Percentiles rank a stretch among this genome's conserved stretches.
These are phyloP conservation scores for Penicillium egyptiacum DNA, from an alignment of 495 filamentous ascomycete genomes.

Conservation along the genomic window DNA sequence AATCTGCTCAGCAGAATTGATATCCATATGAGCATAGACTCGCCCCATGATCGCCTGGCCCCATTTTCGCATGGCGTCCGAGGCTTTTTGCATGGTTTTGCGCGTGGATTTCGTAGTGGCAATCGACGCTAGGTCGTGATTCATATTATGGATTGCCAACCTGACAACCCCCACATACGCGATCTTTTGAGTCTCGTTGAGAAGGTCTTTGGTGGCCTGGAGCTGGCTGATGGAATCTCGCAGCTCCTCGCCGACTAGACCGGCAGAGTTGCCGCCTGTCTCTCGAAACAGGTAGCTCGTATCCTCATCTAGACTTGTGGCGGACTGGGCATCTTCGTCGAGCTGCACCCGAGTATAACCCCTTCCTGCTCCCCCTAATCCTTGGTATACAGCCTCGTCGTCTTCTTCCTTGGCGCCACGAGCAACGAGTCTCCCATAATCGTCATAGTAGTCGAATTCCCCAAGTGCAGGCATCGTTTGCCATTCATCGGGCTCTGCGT, in stretches of 20 bases:
- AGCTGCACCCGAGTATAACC: constrained; percentile 92
- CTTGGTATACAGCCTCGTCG: constrained; percentile 68
- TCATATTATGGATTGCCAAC: constrained; percentile 75
- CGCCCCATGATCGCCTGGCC: constrained; percentile 95
- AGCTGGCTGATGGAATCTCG: constrained; percentile 86
- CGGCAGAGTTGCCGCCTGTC: constrained; percentile 55
- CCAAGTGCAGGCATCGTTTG: constrained; percentile 92
- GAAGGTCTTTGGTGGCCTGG: constrained; percentile 90
- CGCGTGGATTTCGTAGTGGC: constrained; percentile 54
- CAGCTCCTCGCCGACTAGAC: constrained; percentile 73
- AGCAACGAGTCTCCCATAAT: constrained; percentile 84
- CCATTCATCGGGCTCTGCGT: constrained; percentile 70
- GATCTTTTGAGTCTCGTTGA: constrained; percentile 94
- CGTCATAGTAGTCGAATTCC: constrained; percentile 91
- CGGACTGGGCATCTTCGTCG: constrained; percentile 91
- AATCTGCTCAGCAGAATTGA: constrained; percentile 81
- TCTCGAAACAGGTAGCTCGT: constrained; percentile 92
- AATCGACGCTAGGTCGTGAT: constrained; percentile 60
- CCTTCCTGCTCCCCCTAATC: constrained; percentile 82
- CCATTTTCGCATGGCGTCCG: constrained; percentile 90
- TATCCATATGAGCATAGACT: constrained; percentile 94
- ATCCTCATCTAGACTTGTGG: constrained; percentile 96
- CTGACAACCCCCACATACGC: constrained; percentile 91
- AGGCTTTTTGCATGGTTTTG: constrained; percentile 65
- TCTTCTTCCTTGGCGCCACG: constrained; percentile 70